Conservation (phyloP, 1,284 basidiomycete species). For the Leucoagaricus sp. region DNA sequence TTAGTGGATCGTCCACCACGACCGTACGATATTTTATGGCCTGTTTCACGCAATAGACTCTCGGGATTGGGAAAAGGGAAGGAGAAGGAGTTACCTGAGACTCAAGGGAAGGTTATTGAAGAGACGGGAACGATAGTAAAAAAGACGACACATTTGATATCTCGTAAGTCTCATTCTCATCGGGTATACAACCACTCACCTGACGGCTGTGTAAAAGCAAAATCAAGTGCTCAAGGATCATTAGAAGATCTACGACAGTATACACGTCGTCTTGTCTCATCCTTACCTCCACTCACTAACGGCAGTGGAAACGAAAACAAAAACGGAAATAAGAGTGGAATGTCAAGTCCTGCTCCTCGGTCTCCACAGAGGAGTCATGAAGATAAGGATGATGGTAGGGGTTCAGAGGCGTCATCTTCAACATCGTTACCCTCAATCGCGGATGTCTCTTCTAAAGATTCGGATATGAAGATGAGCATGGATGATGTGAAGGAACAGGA, state of each 20-base stretch:
- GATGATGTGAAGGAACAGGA: constrained; percentile 35
- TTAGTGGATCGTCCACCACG: constrained; percentile 53
- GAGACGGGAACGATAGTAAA: constrained; percentile 14
- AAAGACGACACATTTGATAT: background rate
- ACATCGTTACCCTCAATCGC: background rate
- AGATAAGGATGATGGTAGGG: constrained; percentile 24
- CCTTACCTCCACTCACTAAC: constrained; percentile 25
- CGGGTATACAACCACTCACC: background rate
- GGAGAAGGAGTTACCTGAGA: constrained; percentile 25
- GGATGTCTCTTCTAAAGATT: background rate
- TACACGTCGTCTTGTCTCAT: constrained; percentile 14
- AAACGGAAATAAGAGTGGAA: constrained; percentile 13
- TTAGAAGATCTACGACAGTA: constrained; percentile 20
- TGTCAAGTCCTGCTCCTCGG: background rate
- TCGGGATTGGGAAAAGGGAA: constrained; percentile 31
- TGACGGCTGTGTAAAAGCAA: background rate
- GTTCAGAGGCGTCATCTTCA: background rate
- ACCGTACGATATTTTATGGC: constrained; percentile 75
- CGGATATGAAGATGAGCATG: constrained; percentile 4
- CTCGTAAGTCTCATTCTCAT: constrained; percentile 10
- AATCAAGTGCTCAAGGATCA: constrained; percentile 14
- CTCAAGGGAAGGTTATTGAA: constrained; percentile 36
- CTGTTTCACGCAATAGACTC: constrained; percentile 34
- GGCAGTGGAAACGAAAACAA: constrained; percentile 26
- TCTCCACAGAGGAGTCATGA: background rate